Base-by-base conservation (phyloP, 1,284 basidiomycete species). In the Cutaneotrichosporon spelunceum region DNA sequence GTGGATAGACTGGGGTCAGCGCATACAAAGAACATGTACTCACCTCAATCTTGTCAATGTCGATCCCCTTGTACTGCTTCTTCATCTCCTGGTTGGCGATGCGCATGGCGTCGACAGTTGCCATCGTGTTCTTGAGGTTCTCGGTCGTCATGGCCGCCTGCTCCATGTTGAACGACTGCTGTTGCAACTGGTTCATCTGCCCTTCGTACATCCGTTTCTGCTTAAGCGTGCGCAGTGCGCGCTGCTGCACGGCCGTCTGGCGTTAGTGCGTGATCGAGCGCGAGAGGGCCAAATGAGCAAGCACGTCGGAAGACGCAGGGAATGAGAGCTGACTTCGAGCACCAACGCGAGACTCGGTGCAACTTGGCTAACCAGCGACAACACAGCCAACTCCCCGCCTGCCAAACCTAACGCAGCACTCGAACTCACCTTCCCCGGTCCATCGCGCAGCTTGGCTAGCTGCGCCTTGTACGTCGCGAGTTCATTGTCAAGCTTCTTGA, bases 121-220 rank as follows among this genome's bases (percentile, higher is more conserved):
- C 95, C 96, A 99, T 99, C 70, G 96, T 99, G 76, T 98, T 99
- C 66, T 93, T 87, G 69, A 99, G 80, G 79, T 99, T 99, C 80
- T 99, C 96, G 4, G 95, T 98, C 19, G 93, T 89, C 78, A 99
- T 87, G 11, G 90, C 87, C 26, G 95, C 90, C 66, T 92, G 94
- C 81, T 99, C 95, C 92, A 99, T 99, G 80, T 99, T 99, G 83
- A 93, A 99, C 24, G 91, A 88, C 79, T 99, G 96, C 77, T 99
- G 96, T 53, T 90, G 84, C 14, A 99, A 84, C 78, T 97, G 93
- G 10, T 86, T 84, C 39, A 98, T 84, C 78, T 99, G 96, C 16
- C 82, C 82, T 78, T 99, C 96, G 81, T 99, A 81, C 88, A 98
- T 88, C 75, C 88, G 86, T 82, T 93, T 97, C 81, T 99, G 96